phyloP scores from a whole-genome alignment of 202 grass and related monocot species.

The Dendrocalamus latiflorus region DNA sequence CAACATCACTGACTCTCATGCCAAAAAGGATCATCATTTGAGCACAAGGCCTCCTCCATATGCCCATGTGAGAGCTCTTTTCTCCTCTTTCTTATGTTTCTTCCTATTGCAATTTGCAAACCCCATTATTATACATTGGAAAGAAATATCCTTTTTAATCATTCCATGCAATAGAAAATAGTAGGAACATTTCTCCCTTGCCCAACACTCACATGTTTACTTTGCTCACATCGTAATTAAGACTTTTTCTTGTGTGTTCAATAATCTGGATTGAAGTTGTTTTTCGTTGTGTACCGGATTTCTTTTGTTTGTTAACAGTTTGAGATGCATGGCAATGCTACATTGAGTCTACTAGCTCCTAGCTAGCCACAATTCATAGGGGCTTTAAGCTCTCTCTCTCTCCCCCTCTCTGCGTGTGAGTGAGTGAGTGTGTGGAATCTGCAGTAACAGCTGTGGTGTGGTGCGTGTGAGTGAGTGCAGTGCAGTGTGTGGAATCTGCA shows the following conservation, averaged over 20 bases:
- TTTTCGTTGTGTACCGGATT: not conserved
- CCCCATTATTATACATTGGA: slow-evolving; percentile 53
- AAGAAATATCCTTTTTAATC: slow-evolving; percentile 61
- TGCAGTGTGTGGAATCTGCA: slow-evolving; percentile 42
- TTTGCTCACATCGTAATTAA: not conserved
- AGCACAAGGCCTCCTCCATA: slow-evolving; percentile 49
- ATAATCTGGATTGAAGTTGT: not conserved
- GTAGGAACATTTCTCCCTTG: not conserved
- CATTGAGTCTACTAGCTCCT: slow-evolving; percentile 3
- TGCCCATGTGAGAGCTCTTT: slow-evolving; percentile 76
- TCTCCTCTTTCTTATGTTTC: slow-evolving; percentile 31
- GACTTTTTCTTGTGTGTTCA: not conserved
- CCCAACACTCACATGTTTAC: slow-evolving; percentile 5
- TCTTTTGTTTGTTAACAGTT: not conserved
- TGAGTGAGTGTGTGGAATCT: slow-evolving; percentile 56
- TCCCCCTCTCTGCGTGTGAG: slow-evolving; percentile 18
- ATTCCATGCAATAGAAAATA: slow-evolving; percentile 48
- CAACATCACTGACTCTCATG: slow-evolving; percentile 52
- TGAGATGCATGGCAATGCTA: slow-evolving; percentile 17
- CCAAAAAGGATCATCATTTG: slow-evolving; percentile 85
- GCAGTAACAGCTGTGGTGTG: slow-evolving; percentile 41
- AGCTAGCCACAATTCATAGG: not conserved
- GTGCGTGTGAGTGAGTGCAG: slow-evolving; percentile 39
- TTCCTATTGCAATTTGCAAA: slow-evolving; percentile 42
- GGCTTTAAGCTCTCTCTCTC: not conserved